Percentiles rank a stretch among this genome's conserved stretches.
Evolutionary conservation across 768 basidiomycete species (phyloP).

Genomic region (Psilocybe cubensis): DNA sequence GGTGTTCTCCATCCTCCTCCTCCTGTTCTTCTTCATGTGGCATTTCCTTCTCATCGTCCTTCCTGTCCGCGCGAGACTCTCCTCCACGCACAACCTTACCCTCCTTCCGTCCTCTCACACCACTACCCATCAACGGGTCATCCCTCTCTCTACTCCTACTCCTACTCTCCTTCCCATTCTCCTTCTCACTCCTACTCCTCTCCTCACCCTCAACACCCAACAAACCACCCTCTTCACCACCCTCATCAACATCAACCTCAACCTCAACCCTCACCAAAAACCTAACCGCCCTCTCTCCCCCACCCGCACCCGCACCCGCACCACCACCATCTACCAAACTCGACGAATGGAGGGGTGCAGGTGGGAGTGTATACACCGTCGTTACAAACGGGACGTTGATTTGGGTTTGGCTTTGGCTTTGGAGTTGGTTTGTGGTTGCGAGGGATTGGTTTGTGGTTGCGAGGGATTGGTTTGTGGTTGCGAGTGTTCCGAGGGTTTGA

Average conservation of each 20-base stretch:
- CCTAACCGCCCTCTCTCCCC: constrained; percentile 78
- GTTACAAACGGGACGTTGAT: constrained; percentile 55
- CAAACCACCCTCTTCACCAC: constrained; percentile 54
- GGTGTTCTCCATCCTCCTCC: too few species aligned
- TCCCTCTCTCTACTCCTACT: constrained; percentile 57
- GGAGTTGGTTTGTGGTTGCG: too few species aligned
- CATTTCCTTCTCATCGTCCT: constrained; percentile 30
- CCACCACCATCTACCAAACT: constrained; percentile 49
- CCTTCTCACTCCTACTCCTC: constrained; percentile 1
- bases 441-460: too few species aligned
- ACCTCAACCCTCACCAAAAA: constrained; percentile 43
- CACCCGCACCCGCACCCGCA: constrained; percentile 78
- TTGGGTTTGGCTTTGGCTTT: constrained; percentile 3
- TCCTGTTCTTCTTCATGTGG: too few species aligned
- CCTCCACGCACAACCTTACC: too few species aligned
- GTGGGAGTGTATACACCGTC: constrained; percentile 75
- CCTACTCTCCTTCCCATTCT: constrained; percentile 7
- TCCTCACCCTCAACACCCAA: constrained; percentile 4
- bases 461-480: too few species aligned
- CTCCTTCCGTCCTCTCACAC: constrained; percentile 6
- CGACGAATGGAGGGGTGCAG: constrained; percentile 81
- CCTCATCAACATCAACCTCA: constrained; percentile 30
- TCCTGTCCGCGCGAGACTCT: constrained; percentile 17
- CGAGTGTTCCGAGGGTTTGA: too few species aligned
- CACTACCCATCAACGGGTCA: constrained; percentile 34